Percentiles rank a stretch among this genome's conserved stretches.
These are phyloP conservation scores for Spongiforma sp. DNA, from an alignment of 1,284 basidiomycete species.

Conservation along the genomic window DNA sequence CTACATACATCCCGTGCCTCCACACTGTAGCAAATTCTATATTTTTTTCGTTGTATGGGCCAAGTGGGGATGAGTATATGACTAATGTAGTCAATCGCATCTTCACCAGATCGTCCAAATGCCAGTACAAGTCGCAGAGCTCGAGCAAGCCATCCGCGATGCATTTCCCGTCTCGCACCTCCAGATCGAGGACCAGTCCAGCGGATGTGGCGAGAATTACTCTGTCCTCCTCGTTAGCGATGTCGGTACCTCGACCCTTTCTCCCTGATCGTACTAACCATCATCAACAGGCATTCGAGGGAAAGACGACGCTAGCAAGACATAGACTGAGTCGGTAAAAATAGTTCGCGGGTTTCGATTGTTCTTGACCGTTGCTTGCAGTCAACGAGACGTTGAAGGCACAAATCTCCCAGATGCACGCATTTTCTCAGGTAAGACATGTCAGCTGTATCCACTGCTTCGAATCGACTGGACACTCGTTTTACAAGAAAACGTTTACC, in stretches of 20 bases:
- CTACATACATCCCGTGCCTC: too few relatives aligned
- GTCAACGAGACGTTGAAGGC: constrained; percentile 78
- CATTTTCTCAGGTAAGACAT: constrained; percentile 76
- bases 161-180: constrained; percentile 67
- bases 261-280: neutral
- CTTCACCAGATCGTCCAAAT: constrained; percentile 43
- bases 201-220: constrained; percentile 80
- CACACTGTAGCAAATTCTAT: too few relatives aligned
- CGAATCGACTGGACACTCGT: constrained; percentile 2
- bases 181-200: constrained; percentile 76
- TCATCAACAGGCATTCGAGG: constrained; percentile 64
- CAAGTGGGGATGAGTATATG: too few relatives aligned
- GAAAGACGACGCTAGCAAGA: constrained; percentile 73
- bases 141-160: constrained; percentile 65
- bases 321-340: constrained; percentile 63
- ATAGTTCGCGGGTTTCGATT: constrained; percentile 2
- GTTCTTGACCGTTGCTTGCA: constrained; percentile 32
- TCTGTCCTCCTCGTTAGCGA: constrained; percentile 76
- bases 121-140: constrained; percentile 59
- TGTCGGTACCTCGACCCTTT: constrained; percentile 42
- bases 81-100: neutral
- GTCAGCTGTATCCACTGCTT: neutral
- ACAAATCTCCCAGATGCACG: constrained; percentile 80
- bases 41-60: too few relatives aligned
- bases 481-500: constrained; percentile 72